phyloP scores from a whole-genome alignment of 1,139 yeast genomes.

The Pichia inconspicua region DNA sequence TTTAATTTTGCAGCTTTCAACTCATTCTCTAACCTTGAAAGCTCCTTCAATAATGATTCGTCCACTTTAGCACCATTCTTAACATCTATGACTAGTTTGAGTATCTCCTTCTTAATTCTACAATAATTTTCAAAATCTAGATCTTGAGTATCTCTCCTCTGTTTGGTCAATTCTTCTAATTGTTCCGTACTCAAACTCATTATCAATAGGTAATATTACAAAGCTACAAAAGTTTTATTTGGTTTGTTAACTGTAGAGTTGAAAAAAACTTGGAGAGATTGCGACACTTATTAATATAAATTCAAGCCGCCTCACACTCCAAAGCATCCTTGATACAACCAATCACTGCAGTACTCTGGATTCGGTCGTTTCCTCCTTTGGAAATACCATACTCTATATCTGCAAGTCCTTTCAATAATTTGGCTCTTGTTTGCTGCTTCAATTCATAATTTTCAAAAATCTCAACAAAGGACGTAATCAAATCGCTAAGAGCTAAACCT shows the following conservation, averaged over 20 bases:
- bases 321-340: slow-evolving; percentile 72
- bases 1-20: slow-evolving; percentile 15
- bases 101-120: slow-evolving; percentile 16
- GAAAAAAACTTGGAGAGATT: neutral
- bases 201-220: neutral
- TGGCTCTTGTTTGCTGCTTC: slow-evolving; percentile 51
- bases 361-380: slow-evolving; percentile 84
- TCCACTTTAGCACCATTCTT: slow-evolving; percentile 13
- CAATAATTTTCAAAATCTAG: slow-evolving; percentile 23
- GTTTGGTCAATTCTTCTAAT: slow-evolving; percentile 19
- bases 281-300: no score
- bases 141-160: slow-evolving; percentile 25
- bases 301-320: slow-evolving; percentile 20
- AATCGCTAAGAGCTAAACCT: slow-evolving; percentile 85
- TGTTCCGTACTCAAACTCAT: slow-evolving; percentile 1
- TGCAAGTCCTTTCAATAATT: slow-evolving; percentile 59
- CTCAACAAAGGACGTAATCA: slow-evolving; percentile 68
- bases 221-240: neutral
- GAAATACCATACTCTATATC: slow-evolving; percentile 89
- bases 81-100: slow-evolving; percentile 13
- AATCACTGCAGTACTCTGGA: slow-evolving; percentile 84
- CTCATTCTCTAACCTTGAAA: slow-evolving; percentile 15
- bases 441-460: slow-evolving; percentile 62
- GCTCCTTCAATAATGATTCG: slow-evolving; percentile 12
- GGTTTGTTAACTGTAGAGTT: neutral